Base-by-base conservation (phyloP, 75 land plant genomes). In the Ceratopteris richardii region DNA sequence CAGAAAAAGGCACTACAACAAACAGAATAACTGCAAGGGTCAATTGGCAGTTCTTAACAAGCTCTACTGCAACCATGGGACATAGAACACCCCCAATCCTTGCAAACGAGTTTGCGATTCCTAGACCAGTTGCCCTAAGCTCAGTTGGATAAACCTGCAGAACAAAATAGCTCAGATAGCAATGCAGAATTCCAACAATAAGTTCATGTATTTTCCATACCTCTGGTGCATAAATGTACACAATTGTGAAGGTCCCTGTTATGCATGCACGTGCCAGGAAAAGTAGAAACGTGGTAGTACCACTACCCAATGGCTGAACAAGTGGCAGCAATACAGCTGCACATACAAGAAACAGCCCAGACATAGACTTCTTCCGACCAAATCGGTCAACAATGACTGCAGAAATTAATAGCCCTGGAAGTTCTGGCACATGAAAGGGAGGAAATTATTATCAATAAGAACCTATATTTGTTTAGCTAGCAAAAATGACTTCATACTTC, bases 201-300 rank as follows among this genome's bases (percentile, higher is more conserved):
- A 10, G 30, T 31, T 6, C 7, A n/a, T n/a, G n/a, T n/a, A n/a
- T n/a, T n/a, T n/a, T n/a, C n/a, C n/a, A n/a, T 46, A 91, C 97
- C 97, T 91, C 97, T 19, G 93, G 97, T 11, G 93, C 97, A 73
- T 91, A 91, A 31, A 91, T 77, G 48, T 81, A 83, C 17, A 87
- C 62, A 65, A 91, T 72, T 31, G 88, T 87, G 73, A 83, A 87
- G 65, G 88, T 76, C 46, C 69, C 79, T 26, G 81, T 71, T 48
- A 91, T 88, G 70, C 81, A 84, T 54, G 78, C 63, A 17, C 97
- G 88, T 57, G 81, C 97, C 29, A 85, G 77, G 72, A 84, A 90
- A 9, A 90, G 73, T 44, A 83, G 74, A 30, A 60, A 36, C 7
- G 88, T 84, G 18, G 83, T 91, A 9, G 82, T 44, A 31, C 31